Evolutionary conservation across 139 green algal species (phyloP).

Genomic region (Zygnema cylindricum): DNA sequence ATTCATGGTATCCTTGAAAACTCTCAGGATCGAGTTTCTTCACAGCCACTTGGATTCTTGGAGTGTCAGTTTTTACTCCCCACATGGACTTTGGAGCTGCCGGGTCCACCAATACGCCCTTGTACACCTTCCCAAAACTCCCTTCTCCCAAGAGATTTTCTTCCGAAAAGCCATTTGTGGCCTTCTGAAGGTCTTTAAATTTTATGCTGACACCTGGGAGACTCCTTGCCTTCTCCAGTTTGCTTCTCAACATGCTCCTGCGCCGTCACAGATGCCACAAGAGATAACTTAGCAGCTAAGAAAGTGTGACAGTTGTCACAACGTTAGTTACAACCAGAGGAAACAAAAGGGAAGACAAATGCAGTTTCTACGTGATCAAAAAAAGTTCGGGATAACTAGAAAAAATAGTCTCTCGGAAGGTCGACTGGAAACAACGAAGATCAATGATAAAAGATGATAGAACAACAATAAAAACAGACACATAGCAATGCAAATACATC

Average conservation of each 20-base stretch:
- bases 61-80: not conserved
- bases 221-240: not conserved
- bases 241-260: not conserved
- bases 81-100: not conserved
- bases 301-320: too few relatives aligned
- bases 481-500: too few relatives aligned
- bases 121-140: slow-evolving; percentile 47
- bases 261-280: too few relatives aligned
- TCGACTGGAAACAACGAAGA: too few relatives aligned
- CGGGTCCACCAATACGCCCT: not conserved
- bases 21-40: slow-evolving; percentile 50
- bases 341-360: too few relatives aligned
- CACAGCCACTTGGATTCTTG: slow-evolving; percentile 18
- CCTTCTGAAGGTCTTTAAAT: slow-evolving; percentile 30
- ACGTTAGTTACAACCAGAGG: too few relatives aligned
- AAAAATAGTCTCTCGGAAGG: too few relatives aligned
- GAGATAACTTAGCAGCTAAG: too few relatives aligned
- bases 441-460: too few relatives aligned
- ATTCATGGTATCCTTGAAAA: slow-evolving; percentile 47
- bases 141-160: slow-evolving; percentile 28
- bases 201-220: not conserved
- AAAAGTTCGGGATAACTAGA: too few relatives aligned
- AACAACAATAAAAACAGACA: too few relatives aligned
- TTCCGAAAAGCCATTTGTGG: slow-evolving; percentile 29
- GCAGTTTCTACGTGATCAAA: too few relatives aligned